Percentiles rank a stretch among this genome's conserved stretches.
phyloP scores from a whole-genome alignment of 2,329 filamentous ascomycete species.

The Ophiostoma angusticollis region DNA sequence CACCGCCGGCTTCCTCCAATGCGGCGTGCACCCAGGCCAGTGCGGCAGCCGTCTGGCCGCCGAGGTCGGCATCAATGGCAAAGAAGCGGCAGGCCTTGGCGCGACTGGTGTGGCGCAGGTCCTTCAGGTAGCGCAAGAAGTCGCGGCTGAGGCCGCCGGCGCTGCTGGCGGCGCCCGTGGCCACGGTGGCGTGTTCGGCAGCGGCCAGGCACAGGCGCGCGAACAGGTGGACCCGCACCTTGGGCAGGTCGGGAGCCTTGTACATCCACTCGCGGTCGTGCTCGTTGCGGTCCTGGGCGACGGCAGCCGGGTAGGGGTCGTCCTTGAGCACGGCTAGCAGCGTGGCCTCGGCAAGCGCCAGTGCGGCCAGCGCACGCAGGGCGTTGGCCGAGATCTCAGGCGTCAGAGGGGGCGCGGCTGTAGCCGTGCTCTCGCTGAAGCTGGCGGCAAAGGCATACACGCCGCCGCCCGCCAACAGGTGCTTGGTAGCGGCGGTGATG shows the following conservation, averaged over 20 bases:
- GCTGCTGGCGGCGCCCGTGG: slow-evolving; percentile 24
- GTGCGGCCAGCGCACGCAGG: slow-evolving; percentile 43
- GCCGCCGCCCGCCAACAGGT: slow-evolving; percentile 64
- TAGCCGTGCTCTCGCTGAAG: slow-evolving; percentile 20
- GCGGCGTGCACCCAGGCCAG: slow-evolving; percentile 80
- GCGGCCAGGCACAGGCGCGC: slow-evolving; percentile 79
- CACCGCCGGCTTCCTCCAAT: slow-evolving; percentile 57
- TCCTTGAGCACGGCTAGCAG: slow-evolving; percentile 85
- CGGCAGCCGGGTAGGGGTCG: slow-evolving; percentile 76
- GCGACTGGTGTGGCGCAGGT: slow-evolving; percentile 60
- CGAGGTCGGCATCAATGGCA: slow-evolving; percentile 75
- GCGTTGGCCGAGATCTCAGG: slow-evolving; percentile 41
- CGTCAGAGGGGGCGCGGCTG: slow-evolving; percentile 28
- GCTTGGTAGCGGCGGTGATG: slow-evolving; percentile 61
- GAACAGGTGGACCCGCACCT: slow-evolving; percentile 78
- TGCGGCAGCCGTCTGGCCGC: slow-evolving; percentile 67
- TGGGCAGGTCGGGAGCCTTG: slow-evolving; percentile 72
- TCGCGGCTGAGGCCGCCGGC: slow-evolving; percentile 42
- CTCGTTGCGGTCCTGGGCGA: slow-evolving; percentile 69
- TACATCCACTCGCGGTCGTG: slow-evolving; percentile 96
- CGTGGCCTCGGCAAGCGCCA: slow-evolving; percentile 78
- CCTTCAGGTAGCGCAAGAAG: slow-evolving; percentile 60
- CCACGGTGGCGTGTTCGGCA: slow-evolving; percentile 72
- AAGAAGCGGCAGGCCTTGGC: slow-evolving; percentile 85
- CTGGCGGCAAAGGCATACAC: slow-evolving; percentile 61